A percentile compares a stretch with the other conserved stretches of the same genome.
Evolutionary conservation across 805 yeast genomes (phyloP).

Genomic region (Nakazawaea ernobii): DNA sequence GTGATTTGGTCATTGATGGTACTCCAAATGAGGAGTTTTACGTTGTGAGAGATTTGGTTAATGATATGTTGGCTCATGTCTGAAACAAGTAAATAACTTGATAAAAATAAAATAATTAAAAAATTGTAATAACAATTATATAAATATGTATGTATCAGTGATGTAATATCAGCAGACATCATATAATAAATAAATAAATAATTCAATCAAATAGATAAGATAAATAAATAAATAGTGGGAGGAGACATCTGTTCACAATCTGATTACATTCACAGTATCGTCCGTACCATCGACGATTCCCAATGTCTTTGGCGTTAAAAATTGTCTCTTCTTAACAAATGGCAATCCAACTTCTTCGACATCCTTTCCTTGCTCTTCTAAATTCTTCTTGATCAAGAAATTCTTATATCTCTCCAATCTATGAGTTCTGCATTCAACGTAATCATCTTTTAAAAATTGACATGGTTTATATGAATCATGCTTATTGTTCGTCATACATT

Average conservation of each 20-base stretch:
- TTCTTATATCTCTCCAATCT: conserved; percentile 29
- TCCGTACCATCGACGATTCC: conserved; percentile 31
- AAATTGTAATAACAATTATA: too few species aligned
- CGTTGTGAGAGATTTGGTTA: conserved; percentile 64
- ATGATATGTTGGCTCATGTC: conserved; percentile 71
- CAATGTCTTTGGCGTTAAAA: conserved; percentile 31
- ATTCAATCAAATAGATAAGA: conserved; percentile 1
- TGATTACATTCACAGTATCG: conserved; percentile 8
- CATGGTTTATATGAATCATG: conserved; percentile 26
- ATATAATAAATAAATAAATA: neutral
- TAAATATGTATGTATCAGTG: too few species aligned
- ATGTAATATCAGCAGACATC: neutral
- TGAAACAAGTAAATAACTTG: conserved; percentile 19
- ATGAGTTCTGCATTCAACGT: conserved; percentile 32
- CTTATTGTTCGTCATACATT: conserved; percentile 30
- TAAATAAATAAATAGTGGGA: conserved; percentile 6
- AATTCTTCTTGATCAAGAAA: conserved; percentile 26
- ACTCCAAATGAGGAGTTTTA: conserved; percentile 69
- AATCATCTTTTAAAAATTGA: conserved; percentile 25
- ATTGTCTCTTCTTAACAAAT: conserved; percentile 31
- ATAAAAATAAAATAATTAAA: neutral
- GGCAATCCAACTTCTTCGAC: conserved; percentile 31
- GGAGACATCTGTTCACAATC: neutral
- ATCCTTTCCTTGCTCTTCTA: conserved; percentile 21
- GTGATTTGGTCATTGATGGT: conserved; percentile 85